Percentiles rank a stretch among this genome's conserved stretches.
Evolutionary conservation across 2,329 filamentous ascomycete genomes (phyloP).

Genomic region (Xylaria sp.): DNA sequence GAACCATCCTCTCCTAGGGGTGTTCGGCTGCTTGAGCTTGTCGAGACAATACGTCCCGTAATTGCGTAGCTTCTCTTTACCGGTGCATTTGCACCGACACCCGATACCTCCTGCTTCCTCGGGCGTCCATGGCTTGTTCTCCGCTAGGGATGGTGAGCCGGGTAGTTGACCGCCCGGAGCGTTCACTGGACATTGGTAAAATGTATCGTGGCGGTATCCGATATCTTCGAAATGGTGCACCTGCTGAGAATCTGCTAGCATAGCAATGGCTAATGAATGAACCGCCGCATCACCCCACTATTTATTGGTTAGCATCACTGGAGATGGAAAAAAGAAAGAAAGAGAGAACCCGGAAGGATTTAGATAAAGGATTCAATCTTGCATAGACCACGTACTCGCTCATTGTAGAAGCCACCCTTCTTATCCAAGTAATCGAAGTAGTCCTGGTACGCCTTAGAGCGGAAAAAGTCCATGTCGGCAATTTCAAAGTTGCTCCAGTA

Average conservation of each 20-base stretch:
- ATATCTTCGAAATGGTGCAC: constrained; percentile 58
- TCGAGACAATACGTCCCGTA: constrained; percentile 51
- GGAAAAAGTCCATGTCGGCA: constrained; percentile 58
- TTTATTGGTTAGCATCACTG: constrained; percentile 10
- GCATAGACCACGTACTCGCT: constrained; percentile 50
- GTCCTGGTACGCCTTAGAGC: constrained; percentile 53
- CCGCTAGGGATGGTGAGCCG: constrained; percentile 47
- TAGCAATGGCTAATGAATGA: constrained; percentile 56
- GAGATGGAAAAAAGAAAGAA: background rate
- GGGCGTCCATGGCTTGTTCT: constrained; percentile 40
- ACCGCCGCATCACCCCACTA: constrained; percentile 59
- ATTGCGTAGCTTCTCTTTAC: constrained; percentile 48
- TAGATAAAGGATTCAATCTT: background rate
- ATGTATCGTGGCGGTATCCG: constrained; percentile 54
- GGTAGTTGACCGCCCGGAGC: constrained; percentile 52
- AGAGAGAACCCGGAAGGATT: background rate
- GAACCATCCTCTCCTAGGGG: constrained; percentile 46
- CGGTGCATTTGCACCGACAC: constrained; percentile 56
- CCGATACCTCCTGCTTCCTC: constrained; percentile 53
- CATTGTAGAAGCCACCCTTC: constrained; percentile 57
- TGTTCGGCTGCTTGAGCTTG: constrained; percentile 53
- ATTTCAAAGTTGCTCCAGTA: constrained; percentile 63
- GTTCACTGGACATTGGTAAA: constrained; percentile 52
- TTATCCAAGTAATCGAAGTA: constrained; percentile 55
- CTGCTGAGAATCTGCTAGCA: constrained; percentile 53